phyloP scores from a whole-genome alignment of 2,329 filamentous ascomycete genomes.

The Hypoxylon sp. region DNA sequence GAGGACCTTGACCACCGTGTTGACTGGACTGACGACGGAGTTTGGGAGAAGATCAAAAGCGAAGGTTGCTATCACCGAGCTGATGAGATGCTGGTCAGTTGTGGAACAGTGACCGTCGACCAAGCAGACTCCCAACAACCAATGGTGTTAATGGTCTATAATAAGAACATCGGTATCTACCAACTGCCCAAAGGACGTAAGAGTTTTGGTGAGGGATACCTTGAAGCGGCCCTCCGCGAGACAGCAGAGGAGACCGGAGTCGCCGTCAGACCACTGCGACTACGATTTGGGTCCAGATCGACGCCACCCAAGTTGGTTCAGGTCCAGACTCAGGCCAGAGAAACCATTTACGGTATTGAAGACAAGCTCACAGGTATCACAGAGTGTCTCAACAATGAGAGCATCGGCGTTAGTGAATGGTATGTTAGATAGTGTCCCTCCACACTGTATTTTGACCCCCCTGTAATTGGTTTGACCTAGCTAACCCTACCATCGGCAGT shows the following conservation, averaged over 20 bases:
- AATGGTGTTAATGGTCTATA: conserved; percentile 61
- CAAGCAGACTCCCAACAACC: conserved; percentile 46
- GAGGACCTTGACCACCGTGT: conserved; percentile 45
- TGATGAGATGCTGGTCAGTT: conserved; percentile 61
- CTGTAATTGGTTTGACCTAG: conserved; percentile 6
- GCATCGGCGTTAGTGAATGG: conserved; percentile 53
- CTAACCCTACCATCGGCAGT: conserved; percentile 43
- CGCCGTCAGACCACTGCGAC: conserved; percentile 56
- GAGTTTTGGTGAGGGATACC: conserved; percentile 62
- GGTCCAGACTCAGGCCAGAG: conserved; percentile 30
- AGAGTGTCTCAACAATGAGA: conserved; percentile 50
- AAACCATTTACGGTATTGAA: conserved; percentile 42
- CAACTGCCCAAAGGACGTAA: conserved; percentile 66
- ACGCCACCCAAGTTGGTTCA: conserved; percentile 53
- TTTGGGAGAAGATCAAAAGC: conserved; percentile 52
- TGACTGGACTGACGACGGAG: conserved; percentile 50
- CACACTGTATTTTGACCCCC: neutral
- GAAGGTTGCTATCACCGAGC: conserved; percentile 58
- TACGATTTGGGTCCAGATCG: conserved; percentile 62
- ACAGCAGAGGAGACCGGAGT: conserved; percentile 65
- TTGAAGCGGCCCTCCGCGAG: conserved; percentile 62
- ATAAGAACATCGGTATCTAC: conserved; percentile 60
- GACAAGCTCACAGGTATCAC: conserved; percentile 49
- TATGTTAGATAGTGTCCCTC: conserved; percentile 35
- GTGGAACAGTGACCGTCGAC: conserved; percentile 64